Evolutionary conservation across 1,139 yeast species (phyloP), one percentile per base, ranked within the genome.

Genomic region (Candida anutae): DNA sequence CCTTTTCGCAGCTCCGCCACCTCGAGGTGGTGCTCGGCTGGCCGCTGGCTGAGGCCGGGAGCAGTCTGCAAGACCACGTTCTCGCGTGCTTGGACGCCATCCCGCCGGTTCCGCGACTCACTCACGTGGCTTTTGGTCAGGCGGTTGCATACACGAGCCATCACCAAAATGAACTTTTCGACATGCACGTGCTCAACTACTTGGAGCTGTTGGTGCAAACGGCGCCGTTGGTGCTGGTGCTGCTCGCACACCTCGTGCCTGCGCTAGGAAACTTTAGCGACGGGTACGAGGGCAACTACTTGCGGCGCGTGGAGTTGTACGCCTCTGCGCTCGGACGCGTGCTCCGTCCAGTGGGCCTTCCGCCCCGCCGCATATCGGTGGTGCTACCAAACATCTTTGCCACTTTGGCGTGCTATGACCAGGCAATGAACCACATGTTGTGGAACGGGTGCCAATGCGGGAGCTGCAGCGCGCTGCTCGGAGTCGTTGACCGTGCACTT

Each of bases 381-480:
- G 52, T 67, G 3, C 60, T 76, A 1, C 85, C 87, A 2, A 71
- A 74, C 6, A 58, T 77, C 27, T 47, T 81, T 32, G 73, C 74
- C 32, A 55, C 76, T 0, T 54, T 78, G 18, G 62, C 84, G 1
- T 70, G 83, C 34, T 81, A 79, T 47, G 90, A 80, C 38, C 77
- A 76, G 32, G 52, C 78, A 6, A 74, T 77, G 52, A 77, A 82
- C 31, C 79, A 77, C 35, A 38, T 80, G 29, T 48, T 81, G 23
- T 81, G 88, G 87, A 80, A 78, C 46, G 88, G 88, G 0, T 80
- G 90, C 48, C 66, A 65, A 30, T 80, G 93, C 45, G 35, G 39
- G 0, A 70, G 65, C 37, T 80, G 93, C 43, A 43, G 43, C 3
- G 48, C 53, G 21, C 66, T 65, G 29, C 50, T 80, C 16, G 63